Conservation (phyloP, 768 basidiomycete species). For the Hemileccinum impolitum region DNA sequence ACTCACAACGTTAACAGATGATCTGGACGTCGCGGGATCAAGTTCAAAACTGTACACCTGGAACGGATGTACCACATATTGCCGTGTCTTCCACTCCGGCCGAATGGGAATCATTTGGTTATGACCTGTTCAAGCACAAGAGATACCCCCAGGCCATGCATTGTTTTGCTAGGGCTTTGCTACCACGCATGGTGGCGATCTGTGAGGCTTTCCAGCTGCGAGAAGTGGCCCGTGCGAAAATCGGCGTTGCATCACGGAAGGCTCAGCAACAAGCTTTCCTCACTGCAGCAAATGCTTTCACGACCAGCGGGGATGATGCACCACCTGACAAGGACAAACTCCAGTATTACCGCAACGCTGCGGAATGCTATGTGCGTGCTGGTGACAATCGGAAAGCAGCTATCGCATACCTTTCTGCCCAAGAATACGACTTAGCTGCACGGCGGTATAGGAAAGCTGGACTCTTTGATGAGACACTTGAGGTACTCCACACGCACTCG, state of each 20-base stretch:
- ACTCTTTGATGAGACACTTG: slow-evolving; percentile 51
- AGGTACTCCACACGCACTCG: slow-evolving; percentile 38
- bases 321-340: slow-evolving; percentile 23
- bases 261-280: slow-evolving; percentile 37
- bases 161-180: slow-evolving; percentile 48
- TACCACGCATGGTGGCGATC: slow-evolving; percentile 41
- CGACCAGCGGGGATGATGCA: slow-evolving; percentile 35
- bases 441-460: slow-evolving; percentile 48
- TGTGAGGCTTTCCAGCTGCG: slow-evolving; percentile 54
- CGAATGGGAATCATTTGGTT: slow-evolving; percentile 45
- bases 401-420: slow-evolving; percentile 37
- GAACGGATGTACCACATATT: slow-evolving; percentile 48
- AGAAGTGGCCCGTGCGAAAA: slow-evolving; percentile 41
- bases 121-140: slow-evolving; percentile 36
- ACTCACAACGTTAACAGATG: slow-evolving; percentile 31
- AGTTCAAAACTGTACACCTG: slow-evolving; percentile 48
- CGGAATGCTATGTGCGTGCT: slow-evolving; percentile 43
- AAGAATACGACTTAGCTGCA: slow-evolving; percentile 43
- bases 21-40: slow-evolving; percentile 48
- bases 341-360: slow-evolving; percentile 43
- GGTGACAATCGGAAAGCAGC: slow-evolving; percentile 44
- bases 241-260: slow-evolving; percentile 23
- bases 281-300: slow-evolving; percentile 49
- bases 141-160: slow-evolving; percentile 51
- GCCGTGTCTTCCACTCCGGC: slow-evolving; percentile 49